Base-by-base conservation (phyloP, 2,329 filamentous ascomycete species). In the Fusarium transvaalense region DNA sequence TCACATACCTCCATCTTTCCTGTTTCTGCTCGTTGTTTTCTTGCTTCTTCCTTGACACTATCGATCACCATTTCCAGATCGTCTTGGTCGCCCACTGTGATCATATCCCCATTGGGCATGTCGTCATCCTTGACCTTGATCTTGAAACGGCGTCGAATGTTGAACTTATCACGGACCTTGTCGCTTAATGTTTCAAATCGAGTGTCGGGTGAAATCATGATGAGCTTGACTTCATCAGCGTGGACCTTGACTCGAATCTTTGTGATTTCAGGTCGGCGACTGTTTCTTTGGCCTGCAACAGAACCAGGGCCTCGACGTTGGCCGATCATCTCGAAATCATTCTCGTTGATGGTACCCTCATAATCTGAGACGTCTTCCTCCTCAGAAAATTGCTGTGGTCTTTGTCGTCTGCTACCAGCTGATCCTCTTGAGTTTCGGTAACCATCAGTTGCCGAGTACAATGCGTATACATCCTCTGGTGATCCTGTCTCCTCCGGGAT, bases 21-120 rank as follows among this genome's bases (percentile, higher is more conserved):
- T 83, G 94, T 91, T 67, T 97, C 94, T 66, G 86, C 85, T 73
- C 89, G 88, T 76, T 95, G 91, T 78, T 88, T 92, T 80, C 85
- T 88, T 47, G 92, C 94, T 61, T 83, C 82, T 50, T 86, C 86
- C 78, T 89, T 92, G 9, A 90, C 89, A 46, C 84, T 86, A 78
- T 88, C 86, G 55, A 98, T 85, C 29, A 93, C 89, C 89, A 97
- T 92, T 51, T 98, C 94, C 66, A 97, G 81, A 81, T 99, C 96
- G 75, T 99, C 96, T 79, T 97, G 93, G 78, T 99, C 96, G 31
- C 92, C 94, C 88, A 99, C 91, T 32, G 95, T 97, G 76, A 99
- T 97, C 92, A 97, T 95, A 76, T 98, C 95, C 5, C 91, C 92
- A 56, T 91, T 85, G 1, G 87, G 86, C 63, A 83, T 79, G 71